Base-by-base conservation (phyloP, 179 eudicot genomes). In the Dionaea muscipula region DNA sequence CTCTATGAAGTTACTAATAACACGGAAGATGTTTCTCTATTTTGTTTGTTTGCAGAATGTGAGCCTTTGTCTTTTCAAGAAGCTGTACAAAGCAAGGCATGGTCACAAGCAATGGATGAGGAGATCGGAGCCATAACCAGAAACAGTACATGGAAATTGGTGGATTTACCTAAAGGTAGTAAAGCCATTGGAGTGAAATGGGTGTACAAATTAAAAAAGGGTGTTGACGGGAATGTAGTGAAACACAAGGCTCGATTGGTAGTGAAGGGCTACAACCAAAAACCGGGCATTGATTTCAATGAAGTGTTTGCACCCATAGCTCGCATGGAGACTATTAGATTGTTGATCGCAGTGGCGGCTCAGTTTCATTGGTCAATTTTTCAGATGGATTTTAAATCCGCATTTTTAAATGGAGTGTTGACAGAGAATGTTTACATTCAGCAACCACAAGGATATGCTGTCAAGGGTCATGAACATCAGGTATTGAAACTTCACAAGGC, bases 221-320 rank as follows among this genome's bases (percentile, higher is more conserved):
- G 47, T 1, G 25, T 26, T 7, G 25, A 63, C 22, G 58, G 65
- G 1, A 50, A 61, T 3, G 31, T 61, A 3, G 52, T 27, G 0
- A 52, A 43, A 23, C 33, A 46, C 27, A 63, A 63, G 16, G 60
- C 60, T 0, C 18, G 47, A 26, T 54, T 63, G 18, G 60, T 63
- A 2, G 65, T 47, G 14, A 61, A 61, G 21, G 65, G 58, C 0
- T 61, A 25, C 11, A 13, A 14, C 0, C 43, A 61, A 43, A 4
- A 4, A 33, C n/a, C 23, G 25, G 51, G 58, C 3, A 1, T 25
- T 22, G 51, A 61, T 22, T 61, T 40, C 19, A 20, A 19, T n/a
- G 60, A 43, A 14, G 37, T 56, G 0, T 25, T 56, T 25, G 38
- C 60, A 16, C 46, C 16, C 2, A n/a, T 40, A 0, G n/a, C n/a